These are phyloP conservation scores for Sphaerostilbella broomeana DNA, from an alignment of 2,329 filamentous ascomycete species.

Conservation along the genomic window DNA sequence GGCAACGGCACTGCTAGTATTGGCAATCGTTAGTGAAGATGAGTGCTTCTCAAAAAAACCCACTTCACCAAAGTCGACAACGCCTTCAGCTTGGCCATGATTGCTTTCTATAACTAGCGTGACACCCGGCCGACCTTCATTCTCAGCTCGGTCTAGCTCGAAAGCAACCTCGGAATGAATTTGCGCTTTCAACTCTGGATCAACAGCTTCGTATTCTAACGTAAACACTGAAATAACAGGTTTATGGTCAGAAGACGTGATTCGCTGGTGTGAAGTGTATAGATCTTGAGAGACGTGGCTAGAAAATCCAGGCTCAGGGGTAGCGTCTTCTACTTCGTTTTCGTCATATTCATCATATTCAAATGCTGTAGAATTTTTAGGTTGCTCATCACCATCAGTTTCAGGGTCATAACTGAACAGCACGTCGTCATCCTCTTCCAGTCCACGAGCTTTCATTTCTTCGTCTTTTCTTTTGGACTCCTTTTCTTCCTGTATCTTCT, in stretches of 20 bases:
- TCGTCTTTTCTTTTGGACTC: constrained; percentile 67
- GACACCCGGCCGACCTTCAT: constrained; percentile 76
- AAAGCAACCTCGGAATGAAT: constrained; percentile 81
- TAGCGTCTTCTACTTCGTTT: constrained; percentile 37
- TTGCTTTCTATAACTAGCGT: constrained; percentile 70
- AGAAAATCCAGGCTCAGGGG: constrained; percentile 51
- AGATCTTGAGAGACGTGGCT: constrained; percentile 53
- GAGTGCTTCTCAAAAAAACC: constrained; percentile 60
- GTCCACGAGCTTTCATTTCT: constrained; percentile 75
- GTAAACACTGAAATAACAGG: constrained; percentile 79
- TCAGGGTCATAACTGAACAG: constrained; percentile 89
- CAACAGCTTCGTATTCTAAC: constrained; percentile 78
- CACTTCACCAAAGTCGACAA: constrained; percentile 73
- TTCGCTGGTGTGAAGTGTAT: constrained; percentile 82
- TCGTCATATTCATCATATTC: constrained; percentile 57
- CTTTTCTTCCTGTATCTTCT: constrained; percentile 55
- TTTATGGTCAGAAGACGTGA: constrained; percentile 93
- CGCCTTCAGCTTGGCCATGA: constrained; percentile 39
- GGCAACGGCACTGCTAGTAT: constrained; percentile 78
- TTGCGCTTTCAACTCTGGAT: constrained; percentile 75
- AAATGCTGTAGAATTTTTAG: constrained; percentile 28
- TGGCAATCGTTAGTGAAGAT: constrained; percentile 75
- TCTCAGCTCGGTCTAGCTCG: constrained; percentile 84
- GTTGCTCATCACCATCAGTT: constrained; percentile 51
- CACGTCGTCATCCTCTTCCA: constrained; percentile 76